These are phyloP conservation scores for Aspergillus ochraceoroseus DNA, from an alignment of 2,329 filamentous ascomycete species.

Conservation along the genomic window DNA sequence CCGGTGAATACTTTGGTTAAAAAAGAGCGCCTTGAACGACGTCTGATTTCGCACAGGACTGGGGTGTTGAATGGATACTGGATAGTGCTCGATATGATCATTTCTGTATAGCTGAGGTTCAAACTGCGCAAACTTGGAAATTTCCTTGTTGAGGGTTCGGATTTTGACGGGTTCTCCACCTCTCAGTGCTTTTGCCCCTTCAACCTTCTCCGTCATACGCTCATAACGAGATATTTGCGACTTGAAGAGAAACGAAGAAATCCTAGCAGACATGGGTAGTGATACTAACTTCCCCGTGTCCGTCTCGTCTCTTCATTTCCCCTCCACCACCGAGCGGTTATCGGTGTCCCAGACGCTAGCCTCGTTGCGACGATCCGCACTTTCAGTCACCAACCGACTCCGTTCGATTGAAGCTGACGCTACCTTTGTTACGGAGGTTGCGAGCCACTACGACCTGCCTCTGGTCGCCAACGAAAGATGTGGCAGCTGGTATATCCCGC, in stretches of 20 bases:
- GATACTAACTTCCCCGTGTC: conserved; percentile 31
- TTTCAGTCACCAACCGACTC: conserved; percentile 77
- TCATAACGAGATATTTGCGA: no score
- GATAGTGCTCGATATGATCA: no score
- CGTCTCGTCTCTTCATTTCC: conserved; percentile 50
- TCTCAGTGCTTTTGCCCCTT: neutral
- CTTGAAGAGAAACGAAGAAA: conserved; percentile 3
- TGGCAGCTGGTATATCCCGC: conserved; percentile 87
- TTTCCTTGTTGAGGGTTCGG: no score
- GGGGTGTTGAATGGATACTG: no score
- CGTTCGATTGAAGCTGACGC: conserved; percentile 73
- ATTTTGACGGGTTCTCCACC: no score
- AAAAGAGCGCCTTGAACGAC: conserved; percentile 1
- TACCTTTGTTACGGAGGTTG: conserved; percentile 62
- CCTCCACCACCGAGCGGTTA: conserved; percentile 48
- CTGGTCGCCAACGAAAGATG: conserved; percentile 91
- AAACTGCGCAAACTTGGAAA: no score
- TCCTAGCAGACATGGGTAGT: conserved; percentile 24
- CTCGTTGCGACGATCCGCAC: conserved; percentile 68
- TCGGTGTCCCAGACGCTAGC: conserved; percentile 65
- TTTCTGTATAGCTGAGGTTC: no score
- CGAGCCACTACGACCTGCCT: conserved; percentile 52
- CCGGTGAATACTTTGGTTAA: conserved; percentile 3
- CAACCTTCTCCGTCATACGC: no score
- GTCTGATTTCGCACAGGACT: neutral